Base-by-base conservation (phyloP, 2,329 filamentous ascomycete genomes). In the Colletotrichum siamense region DNA sequence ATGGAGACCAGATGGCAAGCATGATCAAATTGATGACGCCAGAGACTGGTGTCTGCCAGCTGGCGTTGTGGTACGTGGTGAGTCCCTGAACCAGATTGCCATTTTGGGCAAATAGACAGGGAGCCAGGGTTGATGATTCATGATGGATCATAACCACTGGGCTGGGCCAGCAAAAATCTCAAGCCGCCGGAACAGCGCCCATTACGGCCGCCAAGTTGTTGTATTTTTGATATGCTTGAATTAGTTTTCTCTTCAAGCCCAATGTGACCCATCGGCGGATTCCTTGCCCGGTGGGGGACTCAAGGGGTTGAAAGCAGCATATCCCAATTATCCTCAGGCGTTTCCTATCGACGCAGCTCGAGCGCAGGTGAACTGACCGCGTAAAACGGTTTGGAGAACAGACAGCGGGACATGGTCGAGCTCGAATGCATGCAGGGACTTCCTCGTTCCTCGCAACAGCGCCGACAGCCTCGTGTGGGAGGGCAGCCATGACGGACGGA, bases 81-180 rank as follows among this genome's bases (percentile, higher is more conserved):
- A 71, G 70, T 69, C 64, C 70, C 70, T 76, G 49, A 39, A 39
- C 8, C 30, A 30, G n/a, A 52, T 59, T 39, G 49, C 70, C 74
- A 69, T 49, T 73, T 65, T 28, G 64, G 44, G 34, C 34, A 73
- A 39, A 22, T n/a, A 18, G 28, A 55, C 74, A 76, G 74, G 74
- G 74, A 52, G 70, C 70, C 28, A 52, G 74, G 74, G 44, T 76
- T 49, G 70, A 73, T 74, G 74, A 73, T 73, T 76, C 74, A 76
- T 69, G n/a, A 65, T 39, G 22, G 70, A 30, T 64, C 70, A 61
- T 10, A 30, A 62, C 64, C 32, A 49, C 9, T 36, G 59, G 32
- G 44, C 13, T 64, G 70, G 34, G 44, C 59, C 34, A 64, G 44
- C 44, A 49, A 39, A 68, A 73, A 16, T 36, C 24, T 61, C 34